phyloP scores from a whole-genome alignment of 192 early-diverging fungal species.

The Glomus cerebriforme region DNA sequence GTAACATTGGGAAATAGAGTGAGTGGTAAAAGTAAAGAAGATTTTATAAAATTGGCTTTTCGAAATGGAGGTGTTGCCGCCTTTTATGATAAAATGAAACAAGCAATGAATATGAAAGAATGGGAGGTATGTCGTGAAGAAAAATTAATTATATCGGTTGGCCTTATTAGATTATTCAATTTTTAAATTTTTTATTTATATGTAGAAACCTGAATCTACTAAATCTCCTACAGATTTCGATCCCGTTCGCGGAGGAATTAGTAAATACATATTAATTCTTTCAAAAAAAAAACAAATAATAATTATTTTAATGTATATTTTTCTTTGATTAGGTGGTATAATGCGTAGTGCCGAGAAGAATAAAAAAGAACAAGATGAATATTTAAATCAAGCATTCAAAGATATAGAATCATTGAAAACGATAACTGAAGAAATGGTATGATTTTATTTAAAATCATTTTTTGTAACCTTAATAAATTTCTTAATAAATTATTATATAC shows the following conservation, averaged over 20 bases:
- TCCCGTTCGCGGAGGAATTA: conserved; percentile 31
- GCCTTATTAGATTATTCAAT: not conserved
- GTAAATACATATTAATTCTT: not conserved
- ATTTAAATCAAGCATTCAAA: conserved; percentile 79
- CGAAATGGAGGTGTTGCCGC: conserved; percentile 64
- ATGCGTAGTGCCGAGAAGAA: conserved; percentile 63
- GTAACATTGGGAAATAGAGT: not conserved
- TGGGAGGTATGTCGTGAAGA: conserved; percentile 61
- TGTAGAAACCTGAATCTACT: not conserved
- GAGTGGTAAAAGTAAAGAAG: not conserved
- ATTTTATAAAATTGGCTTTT: conserved; percentile 77
- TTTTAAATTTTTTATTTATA: not conserved
- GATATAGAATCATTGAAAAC: conserved; percentile 88
- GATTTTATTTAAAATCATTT: not conserved
- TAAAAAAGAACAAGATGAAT: conserved; percentile 66
- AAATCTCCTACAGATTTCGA: conserved; percentile 24
- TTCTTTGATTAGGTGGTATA: conserved; percentile 59
- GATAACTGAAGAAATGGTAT: conserved; percentile 89
- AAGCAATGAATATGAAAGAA: conserved; percentile 56
- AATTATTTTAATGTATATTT: no score
- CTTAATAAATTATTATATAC: no score
- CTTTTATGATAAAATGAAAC: conserved; percentile 67
- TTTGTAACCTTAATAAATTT: no score
- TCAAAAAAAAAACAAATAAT: no score
- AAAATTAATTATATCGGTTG: not conserved